These are phyloP conservation scores for Atkinsonella hypoxylon DNA, from an alignment of 2,329 filamentous ascomycete genomes.

Conservation along the genomic window DNA sequence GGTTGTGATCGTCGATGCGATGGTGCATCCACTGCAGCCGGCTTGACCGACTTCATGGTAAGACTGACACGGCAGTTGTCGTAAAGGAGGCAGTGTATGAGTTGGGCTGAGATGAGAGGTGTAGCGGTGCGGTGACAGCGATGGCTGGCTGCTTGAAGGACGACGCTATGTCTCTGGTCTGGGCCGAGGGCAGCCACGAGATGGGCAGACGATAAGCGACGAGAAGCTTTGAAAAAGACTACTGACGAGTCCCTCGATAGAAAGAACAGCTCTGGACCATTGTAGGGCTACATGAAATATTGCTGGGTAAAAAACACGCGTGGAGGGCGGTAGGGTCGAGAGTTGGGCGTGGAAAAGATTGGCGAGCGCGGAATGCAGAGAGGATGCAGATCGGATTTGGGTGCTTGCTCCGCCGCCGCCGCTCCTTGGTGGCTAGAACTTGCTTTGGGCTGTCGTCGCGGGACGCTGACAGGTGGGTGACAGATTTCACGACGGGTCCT, in stretches of 20 bases:
- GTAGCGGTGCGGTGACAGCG: not conserved
- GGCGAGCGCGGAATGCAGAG: not conserved
- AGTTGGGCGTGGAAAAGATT: not conserved
- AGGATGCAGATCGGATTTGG: not conserved
- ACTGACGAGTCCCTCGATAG: not conserved
- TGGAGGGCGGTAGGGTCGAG: not conserved
- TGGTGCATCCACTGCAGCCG: conserved; percentile 27
- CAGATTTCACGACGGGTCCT: too few relatives aligned
- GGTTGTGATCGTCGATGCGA: conserved; percentile 51
- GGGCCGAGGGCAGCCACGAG: conserved; percentile 1
- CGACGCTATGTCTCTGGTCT: not conserved
- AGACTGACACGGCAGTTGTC: not conserved
- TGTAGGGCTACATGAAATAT: conserved; percentile 6
- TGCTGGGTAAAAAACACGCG: conserved; percentile 2
- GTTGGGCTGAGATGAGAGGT: not conserved
- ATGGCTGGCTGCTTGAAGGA: not conserved
- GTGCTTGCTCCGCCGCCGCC: not conserved
- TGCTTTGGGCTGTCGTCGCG: too few relatives aligned
- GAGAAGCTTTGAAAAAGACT: not conserved
- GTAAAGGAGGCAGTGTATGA: not conserved
- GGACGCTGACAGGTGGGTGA: too few relatives aligned
- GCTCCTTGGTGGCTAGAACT: too few relatives aligned
- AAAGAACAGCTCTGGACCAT: conserved; percentile 4
- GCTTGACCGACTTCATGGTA: conserved; percentile 45
- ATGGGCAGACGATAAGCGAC: not conserved